These are phyloP conservation scores for Xylaria sp. DNA, from an alignment of 2,329 filamentous ascomycete species.

Conservation along the genomic window DNA sequence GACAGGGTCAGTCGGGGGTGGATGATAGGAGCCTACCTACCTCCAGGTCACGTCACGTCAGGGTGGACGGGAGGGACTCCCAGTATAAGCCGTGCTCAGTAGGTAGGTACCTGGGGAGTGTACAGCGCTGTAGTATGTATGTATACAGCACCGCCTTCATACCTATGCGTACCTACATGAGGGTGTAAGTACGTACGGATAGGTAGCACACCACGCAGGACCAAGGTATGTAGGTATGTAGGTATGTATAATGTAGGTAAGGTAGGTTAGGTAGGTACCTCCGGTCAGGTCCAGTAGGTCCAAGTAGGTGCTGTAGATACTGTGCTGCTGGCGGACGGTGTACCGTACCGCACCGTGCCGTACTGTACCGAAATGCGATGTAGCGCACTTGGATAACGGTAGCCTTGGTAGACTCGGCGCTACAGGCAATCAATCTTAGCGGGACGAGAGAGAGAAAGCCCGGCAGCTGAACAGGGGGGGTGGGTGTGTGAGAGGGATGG, in stretches of 20 bases:
- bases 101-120: neutral
- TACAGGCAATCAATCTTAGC: conserved; percentile 8
- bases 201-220: too few relatives aligned
- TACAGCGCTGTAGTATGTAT: neutral
- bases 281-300: neutral
- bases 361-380: neutral
- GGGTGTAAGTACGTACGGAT: too few relatives aligned
- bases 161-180: too few relatives aligned
- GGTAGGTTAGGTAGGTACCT: conserved; percentile 28
- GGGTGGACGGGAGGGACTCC: neutral
- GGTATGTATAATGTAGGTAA: too few relatives aligned
- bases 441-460: neutral
- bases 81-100: neutral
- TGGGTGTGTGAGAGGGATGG: conserved; percentile 12
- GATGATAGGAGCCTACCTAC: conserved; percentile 8
- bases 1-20: conserved; percentile 10
- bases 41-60: conserved; percentile 6
- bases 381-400: neutral
- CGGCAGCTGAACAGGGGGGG: conserved; percentile 24
- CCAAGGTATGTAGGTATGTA: too few relatives aligned
- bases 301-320: neutral
- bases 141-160: neutral
- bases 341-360: neutral
- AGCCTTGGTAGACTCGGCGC: conserved; percentile 1
- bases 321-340: neutral